These are phyloP conservation scores for Daldinia vernicosa DNA, from an alignment of 495 filamentous ascomycete genomes.

Conservation along the genomic window DNA sequence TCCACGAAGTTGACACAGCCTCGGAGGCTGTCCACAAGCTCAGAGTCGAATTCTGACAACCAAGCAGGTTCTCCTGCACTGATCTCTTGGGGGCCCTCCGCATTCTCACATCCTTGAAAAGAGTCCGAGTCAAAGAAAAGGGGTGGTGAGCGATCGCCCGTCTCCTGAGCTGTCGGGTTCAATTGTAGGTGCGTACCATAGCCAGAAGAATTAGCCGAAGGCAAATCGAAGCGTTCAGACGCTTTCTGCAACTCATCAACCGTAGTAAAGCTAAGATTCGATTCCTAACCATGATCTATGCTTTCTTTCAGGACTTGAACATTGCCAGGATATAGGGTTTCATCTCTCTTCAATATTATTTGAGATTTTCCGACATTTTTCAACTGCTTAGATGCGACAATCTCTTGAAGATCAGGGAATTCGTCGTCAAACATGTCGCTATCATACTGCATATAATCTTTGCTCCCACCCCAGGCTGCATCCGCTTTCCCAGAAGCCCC, in stretches of 20 bases:
- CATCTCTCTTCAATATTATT: constrained; percentile 38
- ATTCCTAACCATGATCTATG: constrained; percentile 43
- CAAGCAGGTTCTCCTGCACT: constrained; percentile 52
- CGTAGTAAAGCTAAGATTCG: constrained; percentile 46
- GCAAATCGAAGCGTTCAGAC: constrained; percentile 33
- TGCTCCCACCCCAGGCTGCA: background rate
- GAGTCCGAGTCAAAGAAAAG: constrained; percentile 25
- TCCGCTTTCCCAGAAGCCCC: background rate
- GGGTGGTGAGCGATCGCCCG: constrained; percentile 12
- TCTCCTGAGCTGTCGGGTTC: background rate
- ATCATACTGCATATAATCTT: constrained; percentile 7
- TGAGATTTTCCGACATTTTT: constrained; percentile 47
- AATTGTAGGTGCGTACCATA: background rate
- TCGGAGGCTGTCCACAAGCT: constrained; percentile 58
- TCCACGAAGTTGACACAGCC: constrained; percentile 61
- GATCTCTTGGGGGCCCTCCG: background rate
- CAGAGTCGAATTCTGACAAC: constrained; percentile 59
- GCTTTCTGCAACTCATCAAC: constrained; percentile 47
- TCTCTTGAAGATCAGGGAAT: constrained; percentile 37
- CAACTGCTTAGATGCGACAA: constrained; percentile 28
- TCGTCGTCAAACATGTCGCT: constrained; percentile 38
- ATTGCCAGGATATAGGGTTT: constrained; percentile 43
- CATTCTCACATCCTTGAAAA: constrained; percentile 11
- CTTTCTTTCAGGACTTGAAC: constrained; percentile 43
- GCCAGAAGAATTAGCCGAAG: constrained; percentile 9